Evolutionary conservation across 2,329 filamentous ascomycete species (phyloP).

Genomic region (Penicillium sp.): DNA sequence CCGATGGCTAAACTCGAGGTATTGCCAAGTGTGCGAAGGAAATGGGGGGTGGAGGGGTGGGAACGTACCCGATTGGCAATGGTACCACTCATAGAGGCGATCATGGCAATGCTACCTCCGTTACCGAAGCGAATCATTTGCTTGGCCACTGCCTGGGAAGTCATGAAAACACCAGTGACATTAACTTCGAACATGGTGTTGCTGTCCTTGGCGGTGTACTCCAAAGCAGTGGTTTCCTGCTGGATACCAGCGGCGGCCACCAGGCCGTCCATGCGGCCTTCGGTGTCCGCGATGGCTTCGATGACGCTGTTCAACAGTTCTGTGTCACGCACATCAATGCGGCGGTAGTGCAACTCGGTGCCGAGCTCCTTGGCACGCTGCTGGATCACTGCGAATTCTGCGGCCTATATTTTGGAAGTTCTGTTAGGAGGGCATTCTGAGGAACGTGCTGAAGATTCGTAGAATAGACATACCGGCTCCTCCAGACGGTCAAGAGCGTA

Average conservation of each 20-base stretch:
- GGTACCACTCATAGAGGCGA: slow-evolving; percentile 63
- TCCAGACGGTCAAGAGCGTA: slow-evolving; percentile 47
- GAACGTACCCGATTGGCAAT: slow-evolving; percentile 54
- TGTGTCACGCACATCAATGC: slow-evolving; percentile 77
- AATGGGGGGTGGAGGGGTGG: slow-evolving; percentile 1
- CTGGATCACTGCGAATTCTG: slow-evolving; percentile 66
- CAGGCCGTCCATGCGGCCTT: slow-evolving; percentile 76
- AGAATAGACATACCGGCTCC: slow-evolving; percentile 32
- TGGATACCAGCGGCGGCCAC: slow-evolving; percentile 72
- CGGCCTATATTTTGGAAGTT: slow-evolving; percentile 30
- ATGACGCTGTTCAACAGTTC: slow-evolving; percentile 66
- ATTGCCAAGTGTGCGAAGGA: not conserved
- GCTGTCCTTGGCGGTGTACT: slow-evolving; percentile 66
- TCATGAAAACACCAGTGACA: slow-evolving; percentile 64
- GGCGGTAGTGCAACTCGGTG: slow-evolving; percentile 70
- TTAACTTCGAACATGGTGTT: slow-evolving; percentile 65
- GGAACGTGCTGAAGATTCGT: not conserved
- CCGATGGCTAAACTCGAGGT: not conserved
- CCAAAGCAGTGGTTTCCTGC: slow-evolving; percentile 78
- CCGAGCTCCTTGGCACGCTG: slow-evolving; percentile 65
- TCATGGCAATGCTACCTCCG: slow-evolving; percentile 62
- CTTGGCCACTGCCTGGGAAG: slow-evolving; percentile 62
- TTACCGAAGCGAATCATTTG: slow-evolving; percentile 63
- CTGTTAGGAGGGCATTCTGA: not conserved
- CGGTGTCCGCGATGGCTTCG: slow-evolving; percentile 65